Evolutionary conservation across 116 monocot species (phyloP), one percentile per base, ranked within the genome.

Genomic region (Dioscorea cayenensis): DNA sequence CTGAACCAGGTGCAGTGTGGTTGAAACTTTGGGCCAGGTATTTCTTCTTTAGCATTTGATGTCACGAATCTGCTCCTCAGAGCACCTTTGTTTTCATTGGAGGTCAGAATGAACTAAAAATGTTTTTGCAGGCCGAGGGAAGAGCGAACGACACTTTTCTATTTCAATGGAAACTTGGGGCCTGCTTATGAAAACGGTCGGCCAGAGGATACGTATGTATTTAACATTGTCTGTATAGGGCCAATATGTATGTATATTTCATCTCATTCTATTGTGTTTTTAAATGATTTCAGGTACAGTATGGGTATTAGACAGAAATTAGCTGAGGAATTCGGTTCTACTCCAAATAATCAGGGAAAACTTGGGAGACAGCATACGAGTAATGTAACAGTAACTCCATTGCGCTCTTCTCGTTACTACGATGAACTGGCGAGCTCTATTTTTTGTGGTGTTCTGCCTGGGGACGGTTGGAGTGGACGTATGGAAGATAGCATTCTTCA

Each of bases 401-500:
- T 80, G 19, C 80, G 80, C 27, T 75, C 92, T 58, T 51, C 73
- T 18, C 79, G 79, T 58, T 97, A 97, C 74, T 75, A 72, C 63
- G 66, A 77, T 8, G 88, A 92, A 35, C 64, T 96, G 28, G 79
- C 96, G 49, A 82, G 77, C 71, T 93, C 97, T 58, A 51, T 83
- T 64, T 97, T 97, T 61, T 93, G 97, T 86, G 97, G 97, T 17
- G 93, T 97, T 74, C 73, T 92, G 6, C 97, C 93, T 65, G 97
- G 97, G 36, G 93, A 97, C 78, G 97, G 97, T 27, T 97, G 93
- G 97, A 97, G 97, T 69, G 97, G 90, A 8, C 85, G 90, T 13
- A 90, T 97, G 90, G 93, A 97, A 79, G 97, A 86, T 66, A 97
- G 90, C 73, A 77, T 97, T 67, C 78, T 88, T 10, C 90, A 92